Evolutionary conservation across 768 basidiomycete species (phyloP), one percentile per base, ranked within the genome.

Genomic region (Termitomyces eurrhizus): DNA sequence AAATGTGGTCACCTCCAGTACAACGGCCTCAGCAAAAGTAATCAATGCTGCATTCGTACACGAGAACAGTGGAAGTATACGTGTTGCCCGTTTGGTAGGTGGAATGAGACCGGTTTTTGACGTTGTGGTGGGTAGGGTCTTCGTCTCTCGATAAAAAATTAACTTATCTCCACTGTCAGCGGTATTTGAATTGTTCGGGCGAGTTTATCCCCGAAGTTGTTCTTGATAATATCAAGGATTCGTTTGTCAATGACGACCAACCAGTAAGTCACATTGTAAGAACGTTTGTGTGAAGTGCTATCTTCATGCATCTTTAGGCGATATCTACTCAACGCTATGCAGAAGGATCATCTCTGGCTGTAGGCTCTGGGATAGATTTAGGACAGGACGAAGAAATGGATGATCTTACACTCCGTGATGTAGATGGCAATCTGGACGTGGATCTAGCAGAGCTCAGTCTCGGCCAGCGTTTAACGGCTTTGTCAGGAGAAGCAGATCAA

Each of bases 401-500:
- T 64, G 85, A 85, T 58, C 73, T 79, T 4, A 74, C 76, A 16
- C 68, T 74, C 36, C 77, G 74, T 36, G 78, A 83, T 61, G 69
- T 85, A 4, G 89, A 92, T 29, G 90, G 92, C 33, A 74, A 84
- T 39, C 80, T 94, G 11, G 90, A 93, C 64, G 86, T 88, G 11
- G 86, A 96, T 70, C 79, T 95, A 53, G 94, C 94, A 2, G 95
- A 98, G 72, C 82, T 95, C 14, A 93, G 91, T 44, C 83, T 98
- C 4, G 96, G 95, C 5, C 92, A 98, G 74, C 84, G 95, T 14
- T 78, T 98, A 56, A 88, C 90, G 1, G 90, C 89, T 18, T 73
- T 92, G 21, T 81, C 84, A 35, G 86, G 87, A 48, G 74, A 72
- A 24, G 81, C 75, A n/a, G 71, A 73, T 21, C 73, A 71, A 42